Evolutionary conservation across 2,329 filamentous ascomycete species (phyloP).

Genomic region (Zymoseptoria passerinii): DNA sequence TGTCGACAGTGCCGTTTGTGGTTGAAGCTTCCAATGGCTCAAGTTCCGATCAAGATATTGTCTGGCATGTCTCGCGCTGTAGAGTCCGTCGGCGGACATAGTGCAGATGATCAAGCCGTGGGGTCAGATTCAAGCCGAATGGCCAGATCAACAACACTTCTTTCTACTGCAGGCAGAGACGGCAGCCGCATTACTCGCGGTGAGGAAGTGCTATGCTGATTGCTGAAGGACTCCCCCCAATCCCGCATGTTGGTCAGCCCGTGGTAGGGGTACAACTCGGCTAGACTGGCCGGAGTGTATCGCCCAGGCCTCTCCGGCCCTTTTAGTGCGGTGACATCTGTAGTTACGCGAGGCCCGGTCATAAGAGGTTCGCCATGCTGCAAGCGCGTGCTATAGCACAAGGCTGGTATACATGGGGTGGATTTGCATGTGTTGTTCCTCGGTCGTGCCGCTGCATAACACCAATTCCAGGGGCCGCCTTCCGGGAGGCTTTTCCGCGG

Average conservation of each 20-base stretch:
- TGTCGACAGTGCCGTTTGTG: background rate
- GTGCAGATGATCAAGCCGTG: background rate
- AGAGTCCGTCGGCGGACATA: background rate
- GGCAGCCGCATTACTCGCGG: background rate
- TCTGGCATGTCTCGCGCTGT: background rate
- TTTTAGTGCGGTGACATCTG: background rate
- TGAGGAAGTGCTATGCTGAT: background rate
- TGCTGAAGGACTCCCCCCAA: background rate
- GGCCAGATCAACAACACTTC: background rate
- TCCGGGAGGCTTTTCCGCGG: background rate
- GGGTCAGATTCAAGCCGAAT: background rate
- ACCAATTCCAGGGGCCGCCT: background rate
- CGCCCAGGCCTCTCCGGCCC: background rate
- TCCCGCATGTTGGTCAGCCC: background rate
- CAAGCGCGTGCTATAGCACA: background rate
- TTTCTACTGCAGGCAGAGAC: background rate
- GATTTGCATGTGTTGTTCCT: too few relatives aligned
- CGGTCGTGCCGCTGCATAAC: background rate
- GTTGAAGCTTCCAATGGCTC: background rate
- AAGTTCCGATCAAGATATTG: background rate
- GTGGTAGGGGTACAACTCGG: background rate
- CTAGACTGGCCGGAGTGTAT: background rate
- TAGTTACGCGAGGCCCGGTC: background rate
- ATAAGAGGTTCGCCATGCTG: too few relatives aligned
- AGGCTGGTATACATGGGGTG: background rate